phyloP scores from a whole-genome alignment of 2,329 filamentous ascomycete species.

The Xylariomycetidae sp. region DNA sequence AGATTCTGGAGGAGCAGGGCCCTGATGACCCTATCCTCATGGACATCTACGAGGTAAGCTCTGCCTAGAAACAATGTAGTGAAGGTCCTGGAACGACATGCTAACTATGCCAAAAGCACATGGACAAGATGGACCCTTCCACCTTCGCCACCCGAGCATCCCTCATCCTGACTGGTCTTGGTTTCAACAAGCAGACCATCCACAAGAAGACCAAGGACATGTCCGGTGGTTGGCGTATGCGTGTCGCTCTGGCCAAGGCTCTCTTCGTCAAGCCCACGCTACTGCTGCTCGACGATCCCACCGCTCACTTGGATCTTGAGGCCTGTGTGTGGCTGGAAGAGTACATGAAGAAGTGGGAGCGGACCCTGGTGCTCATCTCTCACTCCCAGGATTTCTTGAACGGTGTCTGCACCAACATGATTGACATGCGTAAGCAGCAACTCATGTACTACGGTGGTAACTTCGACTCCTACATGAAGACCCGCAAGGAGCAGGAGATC shows the following conservation, averaged over 20 bases:
- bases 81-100: background rate
- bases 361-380: slow-evolving; percentile 91
- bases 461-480: slow-evolving; percentile 98
- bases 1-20: slow-evolving; percentile 84
- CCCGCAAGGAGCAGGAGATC: slow-evolving; percentile 83
- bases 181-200: slow-evolving; percentile 97
- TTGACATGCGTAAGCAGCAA: slow-evolving; percentile 88
- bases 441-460: slow-evolving; percentile 99
- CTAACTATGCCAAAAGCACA: slow-evolving; percentile 56
- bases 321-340: slow-evolving; percentile 99
- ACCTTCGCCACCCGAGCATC: slow-evolving; percentile 95
- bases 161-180: slow-evolving; percentile 94
- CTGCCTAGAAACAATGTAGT: background rate
- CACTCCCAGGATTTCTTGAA: slow-evolving; percentile 99
- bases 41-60: slow-evolving; percentile 87
- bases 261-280: slow-evolving; percentile 97
- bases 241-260: slow-evolving; percentile 93
- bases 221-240: slow-evolving; percentile 99
- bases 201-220: slow-evolving; percentile 99
- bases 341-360: slow-evolving; percentile 99
- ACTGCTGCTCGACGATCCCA: slow-evolving; percentile 94
- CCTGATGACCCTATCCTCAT: slow-evolving; percentile 86
- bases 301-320: slow-evolving; percentile 97
- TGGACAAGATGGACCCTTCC: slow-evolving; percentile 97
- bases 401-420: slow-evolving; percentile 97